Evolutionary conservation across 805 yeast genomes (phyloP), one percentile per base, ranked within the genome.

Genomic region (Saccharomycopsis vini): DNA sequence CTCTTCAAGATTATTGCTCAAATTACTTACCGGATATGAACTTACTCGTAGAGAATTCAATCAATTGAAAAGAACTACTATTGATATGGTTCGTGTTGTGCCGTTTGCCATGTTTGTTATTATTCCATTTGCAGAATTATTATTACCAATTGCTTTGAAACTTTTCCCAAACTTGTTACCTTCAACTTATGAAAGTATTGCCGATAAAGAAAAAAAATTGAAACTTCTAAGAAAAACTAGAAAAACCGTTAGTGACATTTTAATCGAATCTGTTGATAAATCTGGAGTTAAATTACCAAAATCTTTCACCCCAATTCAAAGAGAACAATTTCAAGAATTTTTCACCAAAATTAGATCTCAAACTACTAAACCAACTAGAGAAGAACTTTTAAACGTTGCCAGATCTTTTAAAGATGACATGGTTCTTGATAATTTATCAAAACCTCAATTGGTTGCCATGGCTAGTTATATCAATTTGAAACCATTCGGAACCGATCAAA

Each of bases 161-260:
- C 49, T 90, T n/a, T 90, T 92, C 77, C 98, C 98, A 58, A 86
- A 86, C 60, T 63, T 90, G 55, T 71, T 90, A 45, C 98, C 98
- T 4, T 87, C 96, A 26, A 92, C 98, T 3, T 90, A 86, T 62
- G 87, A 82, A 60, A 73, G 83, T 12, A 69, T 68, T 44, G 67
- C 66, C 34, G 83, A 77, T 44, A 75, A 71, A 53, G 79, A 74
- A 49, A 73, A 78, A 54, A 79, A 79, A 56, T 53, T 68, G 46
- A 71, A 71, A 49, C 64, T 66, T 45, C 66, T 84, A 45, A 63
- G 84, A 48, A 73, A 71, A 53, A 79, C 88, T 4, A 72, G 92
- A 54, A 68, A 69, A 18, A 69, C 73, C 40, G 81, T 83, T 23
- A 73, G 85, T 9, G 69, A 70, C 47, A 74, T 78, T 47, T 65